These are phyloP conservation scores for Globisporangium sylvaticum DNA, from an alignment of 352 stramenopile genomes.

Conservation along the genomic window DNA sequence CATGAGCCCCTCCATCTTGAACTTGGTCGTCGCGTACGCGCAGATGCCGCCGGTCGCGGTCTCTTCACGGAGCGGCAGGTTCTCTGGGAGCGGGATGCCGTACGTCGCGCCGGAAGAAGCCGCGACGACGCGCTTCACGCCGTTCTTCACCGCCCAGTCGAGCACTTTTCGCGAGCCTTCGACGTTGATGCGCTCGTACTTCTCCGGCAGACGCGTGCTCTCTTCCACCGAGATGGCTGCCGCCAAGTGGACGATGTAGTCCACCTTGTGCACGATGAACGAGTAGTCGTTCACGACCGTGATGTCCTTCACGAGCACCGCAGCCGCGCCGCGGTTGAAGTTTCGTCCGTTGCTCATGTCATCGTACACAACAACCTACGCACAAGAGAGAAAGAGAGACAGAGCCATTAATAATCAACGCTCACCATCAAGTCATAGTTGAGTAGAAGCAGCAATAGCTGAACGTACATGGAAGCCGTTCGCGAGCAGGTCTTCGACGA, in stretches of 20 bases:
- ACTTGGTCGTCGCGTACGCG: constrained; percentile 80
- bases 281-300: constrained; percentile 75
- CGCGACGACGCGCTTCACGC: constrained; percentile 74
- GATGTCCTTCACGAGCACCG: constrained; percentile 83
- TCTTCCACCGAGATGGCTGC: constrained; percentile 85
- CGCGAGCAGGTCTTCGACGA: constrained; percentile 72
- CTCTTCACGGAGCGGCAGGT: constrained; percentile 70
- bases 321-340: constrained; percentile 68
- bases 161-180: constrained; percentile 80
- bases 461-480: constrained; percentile 70
- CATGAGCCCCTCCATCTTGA: constrained; percentile 84
- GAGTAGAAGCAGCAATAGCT: not conserved
- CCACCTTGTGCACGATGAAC: constrained; percentile 79
- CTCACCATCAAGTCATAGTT: not conserved
- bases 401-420: not conserved
- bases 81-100: constrained; percentile 54
- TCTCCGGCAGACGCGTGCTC: constrained; percentile 78
- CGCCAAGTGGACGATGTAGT: constrained; percentile 82
- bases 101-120: constrained; percentile 80
- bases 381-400: not conserved
- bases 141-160: constrained; percentile 69
- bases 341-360: constrained; percentile 89
- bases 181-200: constrained; percentile 85
- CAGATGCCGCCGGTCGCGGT: constrained; percentile 75
- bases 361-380: constrained; percentile 78